A percentile compares a stretch with the other conserved stretches of the same genome.
phyloP scores from a whole-genome alignment of 2,329 filamentous ascomycete species.

The Fusarium tjaetaba region DNA sequence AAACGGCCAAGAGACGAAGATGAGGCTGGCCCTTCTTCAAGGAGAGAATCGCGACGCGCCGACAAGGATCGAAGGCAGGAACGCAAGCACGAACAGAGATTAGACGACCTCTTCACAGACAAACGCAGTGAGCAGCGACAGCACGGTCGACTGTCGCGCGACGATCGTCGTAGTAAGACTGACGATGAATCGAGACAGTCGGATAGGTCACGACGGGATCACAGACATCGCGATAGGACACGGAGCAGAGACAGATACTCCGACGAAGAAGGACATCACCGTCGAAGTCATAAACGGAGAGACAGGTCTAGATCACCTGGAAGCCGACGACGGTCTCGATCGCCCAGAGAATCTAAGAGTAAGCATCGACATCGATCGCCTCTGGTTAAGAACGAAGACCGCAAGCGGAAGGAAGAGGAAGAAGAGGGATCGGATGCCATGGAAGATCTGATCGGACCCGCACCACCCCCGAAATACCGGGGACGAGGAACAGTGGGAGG shows the following conservation, averaged over 20 bases:
- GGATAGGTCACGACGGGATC: conserved; percentile 26
- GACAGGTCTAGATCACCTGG: conserved; percentile 43
- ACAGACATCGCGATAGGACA: conserved; percentile 32
- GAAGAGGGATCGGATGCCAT: conserved; percentile 71
- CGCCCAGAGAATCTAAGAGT: conserved; percentile 44
- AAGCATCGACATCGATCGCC: conserved; percentile 50
- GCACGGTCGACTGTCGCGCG: conserved; percentile 41
- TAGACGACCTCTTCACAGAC: conserved; percentile 37
- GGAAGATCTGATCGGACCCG: conserved; percentile 81
- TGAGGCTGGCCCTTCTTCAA: conserved; percentile 26
- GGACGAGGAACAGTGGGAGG: conserved; percentile 75
- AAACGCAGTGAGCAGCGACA: conserved; percentile 31
- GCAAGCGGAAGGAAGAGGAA: conserved; percentile 24
- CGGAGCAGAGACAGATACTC: conserved; percentile 20
- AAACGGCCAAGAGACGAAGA: conserved; percentile 46
- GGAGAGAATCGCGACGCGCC: conserved; percentile 25
- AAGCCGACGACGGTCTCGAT: conserved; percentile 45
- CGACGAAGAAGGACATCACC: conserved; percentile 24
- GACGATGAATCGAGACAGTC: conserved; percentile 24
- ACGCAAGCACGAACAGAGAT: conserved; percentile 4
- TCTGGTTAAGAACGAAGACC: conserved; percentile 20
- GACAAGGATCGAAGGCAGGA: conserved; percentile 7
- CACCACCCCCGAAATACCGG: conserved; percentile 64
- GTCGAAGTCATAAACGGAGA: conserved; percentile 29
- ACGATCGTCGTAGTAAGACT: conserved; percentile 28